A percentile compares a stretch with the other conserved stretches of the same genome.
Evolutionary conservation across 345 rosid genomes (phyloP).

Genomic region (Atalantia buxifolia): DNA sequence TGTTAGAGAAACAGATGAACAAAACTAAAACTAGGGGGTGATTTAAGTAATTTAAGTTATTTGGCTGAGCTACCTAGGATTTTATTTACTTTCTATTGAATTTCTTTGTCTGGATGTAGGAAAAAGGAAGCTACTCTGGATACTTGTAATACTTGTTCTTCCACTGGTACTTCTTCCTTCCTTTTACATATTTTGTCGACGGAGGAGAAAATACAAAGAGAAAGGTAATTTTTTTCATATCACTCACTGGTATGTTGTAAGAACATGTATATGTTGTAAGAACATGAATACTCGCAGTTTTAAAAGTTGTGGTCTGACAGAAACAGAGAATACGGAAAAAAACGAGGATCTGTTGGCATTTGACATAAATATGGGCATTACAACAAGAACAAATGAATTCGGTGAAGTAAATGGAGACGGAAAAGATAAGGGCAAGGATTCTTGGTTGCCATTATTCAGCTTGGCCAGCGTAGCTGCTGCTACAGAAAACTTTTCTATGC

Average conservation of each 20-base stretch:
- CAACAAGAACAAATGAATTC: not conserved
- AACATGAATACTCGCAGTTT: not conserved
- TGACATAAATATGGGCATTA: conserved; percentile 11
- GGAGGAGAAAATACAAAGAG: conserved; percentile 9
- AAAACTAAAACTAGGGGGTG: not conserved
- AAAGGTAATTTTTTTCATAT: not conserved
- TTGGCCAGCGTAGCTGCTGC: conserved; percentile 21
- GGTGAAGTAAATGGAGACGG: not conserved
- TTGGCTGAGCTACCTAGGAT: not conserved
- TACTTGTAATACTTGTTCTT: not conserved
- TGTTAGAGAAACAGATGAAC: not conserved
- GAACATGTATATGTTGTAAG: too few relatives aligned
- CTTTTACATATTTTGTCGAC: not conserved
- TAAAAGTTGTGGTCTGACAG: not conserved
- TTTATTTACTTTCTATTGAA: not conserved
- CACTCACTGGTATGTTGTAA: not conserved
- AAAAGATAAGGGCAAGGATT: not conserved
- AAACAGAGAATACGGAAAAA: not conserved
- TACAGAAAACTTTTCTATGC: conserved; percentile 21
- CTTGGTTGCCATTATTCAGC: conserved; percentile 21
- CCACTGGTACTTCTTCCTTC: not conserved
- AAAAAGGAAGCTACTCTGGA: not conserved
- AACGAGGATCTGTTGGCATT: conserved; percentile 18
- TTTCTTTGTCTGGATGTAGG: conserved; percentile 1
- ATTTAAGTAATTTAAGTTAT: not conserved